Percentiles rank a stretch among this genome's conserved stretches.
Conservation (phyloP, 2,329 filamentous ascomycete genomes). For the Zopfia rhizophila region DNA sequence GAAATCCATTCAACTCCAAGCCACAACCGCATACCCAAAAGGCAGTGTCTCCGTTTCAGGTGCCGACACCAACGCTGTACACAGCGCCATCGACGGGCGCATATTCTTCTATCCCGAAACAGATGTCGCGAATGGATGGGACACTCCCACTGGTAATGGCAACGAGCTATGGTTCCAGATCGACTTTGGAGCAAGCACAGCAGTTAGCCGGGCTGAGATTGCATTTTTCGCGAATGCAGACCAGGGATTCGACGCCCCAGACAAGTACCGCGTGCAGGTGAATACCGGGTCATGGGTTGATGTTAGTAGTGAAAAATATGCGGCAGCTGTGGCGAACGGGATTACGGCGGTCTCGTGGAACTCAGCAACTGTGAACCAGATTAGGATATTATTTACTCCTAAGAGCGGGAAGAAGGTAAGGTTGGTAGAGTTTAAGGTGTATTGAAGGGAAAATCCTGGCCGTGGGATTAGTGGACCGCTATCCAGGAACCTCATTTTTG, state of each 20-base stretch:
- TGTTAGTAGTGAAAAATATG: constrained; percentile 33
- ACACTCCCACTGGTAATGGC: constrained; percentile 41
- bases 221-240: constrained; percentile 47
- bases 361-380: constrained; percentile 31
- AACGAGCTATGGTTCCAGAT: constrained; percentile 51
- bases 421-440: constrained; percentile 54
- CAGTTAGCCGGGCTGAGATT: constrained; percentile 46
- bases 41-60: constrained; percentile 44
- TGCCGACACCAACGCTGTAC: constrained; percentile 34
- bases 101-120: constrained; percentile 52
- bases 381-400: constrained; percentile 48
- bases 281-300: constrained; percentile 40
- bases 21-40: constrained; percentile 38
- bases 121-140: constrained; percentile 53
- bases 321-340: constrained; percentile 47
- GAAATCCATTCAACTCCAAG: constrained; percentile 50
- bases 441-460: too few species aligned
- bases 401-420: constrained; percentile 43
- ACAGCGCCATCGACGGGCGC: constrained; percentile 53
- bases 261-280: constrained; percentile 42
- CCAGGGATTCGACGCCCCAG: constrained; percentile 42
- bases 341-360: constrained; percentile 49
- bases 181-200: constrained; percentile 46
- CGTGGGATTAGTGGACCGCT: too few species aligned
- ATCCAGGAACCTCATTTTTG: too few species aligned